Percentiles rank a stretch among this genome's conserved stretches.
phyloP scores from a whole-genome alignment of 2,329 filamentous ascomycete genomes.

The Arachnomyces sp. region DNA sequence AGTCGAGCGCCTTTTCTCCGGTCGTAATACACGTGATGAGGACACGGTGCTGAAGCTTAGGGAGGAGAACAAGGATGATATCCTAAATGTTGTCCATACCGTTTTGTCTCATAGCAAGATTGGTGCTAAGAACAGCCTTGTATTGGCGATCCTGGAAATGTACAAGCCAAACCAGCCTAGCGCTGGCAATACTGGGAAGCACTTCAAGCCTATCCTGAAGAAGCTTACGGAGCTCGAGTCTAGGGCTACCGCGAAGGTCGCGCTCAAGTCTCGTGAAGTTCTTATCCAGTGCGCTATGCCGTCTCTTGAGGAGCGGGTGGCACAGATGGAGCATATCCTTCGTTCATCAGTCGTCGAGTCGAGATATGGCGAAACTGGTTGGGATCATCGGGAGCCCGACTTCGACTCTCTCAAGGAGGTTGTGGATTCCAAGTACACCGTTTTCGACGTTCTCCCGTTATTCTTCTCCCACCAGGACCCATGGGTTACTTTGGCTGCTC shows the following conservation, averaged over 20 bases:
- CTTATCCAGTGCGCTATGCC: conserved; percentile 96
- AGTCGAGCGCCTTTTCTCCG: conserved; percentile 81
- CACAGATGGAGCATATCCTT: conserved; percentile 98
- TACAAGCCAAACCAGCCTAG: conserved; percentile 93
- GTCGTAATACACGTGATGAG: conserved; percentile 77
- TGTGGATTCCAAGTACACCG: conserved; percentile 96
- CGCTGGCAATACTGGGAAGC: conserved; percentile 78
- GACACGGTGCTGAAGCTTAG: conserved; percentile 88
- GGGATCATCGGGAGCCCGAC: conserved; percentile 90
- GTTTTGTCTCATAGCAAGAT: conserved; percentile 92
- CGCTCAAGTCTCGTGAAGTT: conserved; percentile 92
- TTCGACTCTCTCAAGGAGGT: conserved; percentile 92
- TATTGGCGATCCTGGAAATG: conserved; percentile 84
- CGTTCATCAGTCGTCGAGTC: conserved; percentile 93
- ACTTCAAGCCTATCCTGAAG: conserved; percentile 74
- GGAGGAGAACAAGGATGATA: conserved; percentile 93
- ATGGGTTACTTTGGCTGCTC: conserved; percentile 86
- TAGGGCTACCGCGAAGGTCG: conserved; percentile 82
- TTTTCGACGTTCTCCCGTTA: conserved; percentile 88
- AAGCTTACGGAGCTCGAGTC: conserved; percentile 87
- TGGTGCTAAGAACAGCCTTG: conserved; percentile 84
- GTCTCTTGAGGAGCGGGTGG: conserved; percentile 86
- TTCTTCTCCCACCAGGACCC: conserved; percentile 94
- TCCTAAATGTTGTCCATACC: conserved; percentile 72
- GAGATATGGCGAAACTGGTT: conserved; percentile 93